These are phyloP conservation scores for Kuraishia molischiana DNA, from an alignment of 805 yeast species.

Conservation along the genomic window DNA sequence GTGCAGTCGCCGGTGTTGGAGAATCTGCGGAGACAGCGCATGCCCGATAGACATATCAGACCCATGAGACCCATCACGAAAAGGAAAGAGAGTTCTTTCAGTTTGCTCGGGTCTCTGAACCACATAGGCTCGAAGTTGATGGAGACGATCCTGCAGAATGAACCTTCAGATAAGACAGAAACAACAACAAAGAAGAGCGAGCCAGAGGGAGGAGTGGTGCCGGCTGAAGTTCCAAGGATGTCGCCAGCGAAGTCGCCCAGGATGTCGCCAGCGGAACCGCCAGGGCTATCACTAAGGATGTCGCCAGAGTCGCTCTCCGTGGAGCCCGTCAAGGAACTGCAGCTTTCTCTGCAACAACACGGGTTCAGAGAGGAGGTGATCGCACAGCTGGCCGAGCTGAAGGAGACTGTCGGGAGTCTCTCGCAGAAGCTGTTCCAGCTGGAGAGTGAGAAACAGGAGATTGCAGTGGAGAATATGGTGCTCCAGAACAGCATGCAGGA, in stretches of 20 bases:
- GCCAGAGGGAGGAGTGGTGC: too few relatives aligned
- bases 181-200: too few relatives aligned
- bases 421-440: conserved; percentile 5
- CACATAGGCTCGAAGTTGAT: not conserved
- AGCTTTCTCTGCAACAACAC: not conserved
- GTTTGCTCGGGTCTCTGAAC: not conserved
- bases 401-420: not conserved
- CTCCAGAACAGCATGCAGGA: not conserved
- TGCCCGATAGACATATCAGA: too few relatives aligned
- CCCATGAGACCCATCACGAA: too few relatives aligned
- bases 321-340: not conserved
- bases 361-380: not conserved
- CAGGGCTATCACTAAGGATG: not conserved
- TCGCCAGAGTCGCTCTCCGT: not conserved
- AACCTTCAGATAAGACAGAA: too few relatives aligned
- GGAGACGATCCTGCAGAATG: not conserved
- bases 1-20: too few relatives aligned
- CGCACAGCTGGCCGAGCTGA: not conserved
- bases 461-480: conserved; percentile 1
- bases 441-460: conserved; percentile 6
- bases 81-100: too few relatives aligned
- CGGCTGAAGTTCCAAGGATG: too few relatives aligned
- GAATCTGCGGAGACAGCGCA: too few relatives aligned
- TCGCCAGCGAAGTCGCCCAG: not conserved
- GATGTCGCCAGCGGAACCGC: not conserved